A percentile compares a stretch with the other conserved stretches of the same genome.
phyloP scores from a whole-genome alignment of 805 yeast species.

The Yarrowia divulgata region DNA sequence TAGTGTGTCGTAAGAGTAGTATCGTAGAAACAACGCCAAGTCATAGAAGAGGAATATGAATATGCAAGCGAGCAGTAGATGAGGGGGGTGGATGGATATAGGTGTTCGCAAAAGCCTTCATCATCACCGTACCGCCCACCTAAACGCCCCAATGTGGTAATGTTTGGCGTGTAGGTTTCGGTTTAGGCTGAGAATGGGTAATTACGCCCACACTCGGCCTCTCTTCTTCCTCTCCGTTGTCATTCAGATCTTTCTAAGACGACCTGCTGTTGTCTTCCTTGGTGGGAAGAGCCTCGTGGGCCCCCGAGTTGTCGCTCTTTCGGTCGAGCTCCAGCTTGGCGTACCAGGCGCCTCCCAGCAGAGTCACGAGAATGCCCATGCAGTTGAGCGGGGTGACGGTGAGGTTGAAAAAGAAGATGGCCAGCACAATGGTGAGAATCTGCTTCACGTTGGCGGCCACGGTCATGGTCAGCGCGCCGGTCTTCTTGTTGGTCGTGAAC shows the following conservation, averaged over 20 bases:
- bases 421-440: slow-evolving; percentile 47
- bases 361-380: slow-evolving; percentile 45
- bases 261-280: slow-evolving; percentile 1
- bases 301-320: slow-evolving; percentile 17
- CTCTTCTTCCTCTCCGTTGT: neutral
- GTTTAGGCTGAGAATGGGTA: neutral
- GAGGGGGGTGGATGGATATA: too few species aligned
- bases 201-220: too few species aligned
- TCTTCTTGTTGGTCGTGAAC: slow-evolving; percentile 48
- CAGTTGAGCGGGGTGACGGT: slow-evolving; percentile 46
- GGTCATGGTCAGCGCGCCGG: slow-evolving; percentile 48
- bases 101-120: too few species aligned
- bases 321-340: slow-evolving; percentile 42
- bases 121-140: neutral
- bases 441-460: slow-evolving; percentile 48
- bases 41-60: too few species aligned
- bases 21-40: too few species aligned
- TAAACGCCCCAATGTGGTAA: neutral
- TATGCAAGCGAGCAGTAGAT: too few species aligned
- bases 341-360: slow-evolving; percentile 48
- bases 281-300: neutral
- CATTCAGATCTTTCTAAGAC: neutral
- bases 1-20: too few species aligned
- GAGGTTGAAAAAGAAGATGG: slow-evolving; percentile 47
- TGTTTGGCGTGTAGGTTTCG: neutral